Evolutionary conservation across 352 stramenopile genomes (phyloP).

Genomic region (Phytophthora sansomeana): DNA sequence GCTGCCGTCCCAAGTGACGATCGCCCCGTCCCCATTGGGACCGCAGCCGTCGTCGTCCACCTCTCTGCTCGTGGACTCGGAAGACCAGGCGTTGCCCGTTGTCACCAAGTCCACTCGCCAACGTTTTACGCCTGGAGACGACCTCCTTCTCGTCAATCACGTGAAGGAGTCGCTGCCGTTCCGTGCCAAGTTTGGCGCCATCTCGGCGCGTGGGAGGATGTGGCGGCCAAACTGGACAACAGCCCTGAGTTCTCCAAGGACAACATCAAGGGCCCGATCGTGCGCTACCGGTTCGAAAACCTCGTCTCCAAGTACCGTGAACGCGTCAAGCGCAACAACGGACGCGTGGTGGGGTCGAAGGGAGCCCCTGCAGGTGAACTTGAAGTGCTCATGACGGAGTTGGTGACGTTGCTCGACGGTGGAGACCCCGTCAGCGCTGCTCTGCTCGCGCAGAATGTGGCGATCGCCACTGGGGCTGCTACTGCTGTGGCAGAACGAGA

Average conservation of each 20-base stretch:
- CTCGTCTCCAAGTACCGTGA: conserved; percentile 43
- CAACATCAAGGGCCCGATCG: conserved; percentile 41
- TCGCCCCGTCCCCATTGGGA: conserved; percentile 29
- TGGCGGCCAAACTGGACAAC: conserved; percentile 36
- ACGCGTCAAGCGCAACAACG: conserved; percentile 42
- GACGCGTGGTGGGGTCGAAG: conserved; percentile 35
- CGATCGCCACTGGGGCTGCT: conserved; percentile 22
- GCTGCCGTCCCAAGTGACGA: conserved; percentile 11
- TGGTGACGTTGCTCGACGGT: conserved; percentile 39
- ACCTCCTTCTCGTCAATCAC: conserved; percentile 36
- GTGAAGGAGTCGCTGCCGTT: conserved; percentile 44
- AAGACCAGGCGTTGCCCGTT: conserved; percentile 29
- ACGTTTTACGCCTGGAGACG: conserved; percentile 41
- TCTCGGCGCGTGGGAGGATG: conserved; percentile 45
- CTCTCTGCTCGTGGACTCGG: conserved; percentile 27
- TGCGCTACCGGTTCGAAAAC: conserved; percentile 50
- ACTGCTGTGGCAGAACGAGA: conserved; percentile 7
- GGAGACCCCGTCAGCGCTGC: conserved; percentile 35
- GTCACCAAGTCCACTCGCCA: conserved; percentile 30
- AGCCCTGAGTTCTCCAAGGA: conserved; percentile 40
- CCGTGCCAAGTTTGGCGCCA: conserved; percentile 43
- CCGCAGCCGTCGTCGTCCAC: conserved; percentile 33
- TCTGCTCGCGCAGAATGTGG: conserved; percentile 36
- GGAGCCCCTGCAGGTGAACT: conserved; percentile 38
- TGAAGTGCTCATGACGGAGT: conserved; percentile 45